phyloP scores from a whole-genome alignment of 768 basidiomycete genomes.

The Boletus huronensis region DNA sequence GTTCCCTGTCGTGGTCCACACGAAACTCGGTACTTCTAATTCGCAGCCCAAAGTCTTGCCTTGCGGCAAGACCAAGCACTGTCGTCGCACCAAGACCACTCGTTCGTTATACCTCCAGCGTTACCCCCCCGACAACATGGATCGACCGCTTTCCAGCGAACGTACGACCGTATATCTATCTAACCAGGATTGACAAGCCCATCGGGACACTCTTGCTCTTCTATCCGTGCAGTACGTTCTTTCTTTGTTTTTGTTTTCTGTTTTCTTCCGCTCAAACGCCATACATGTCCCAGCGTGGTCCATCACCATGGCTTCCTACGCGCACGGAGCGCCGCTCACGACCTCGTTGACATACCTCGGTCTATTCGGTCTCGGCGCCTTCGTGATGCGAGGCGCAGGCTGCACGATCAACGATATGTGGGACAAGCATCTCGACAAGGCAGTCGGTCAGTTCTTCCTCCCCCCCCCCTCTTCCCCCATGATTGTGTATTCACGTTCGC shows the following conservation, averaged over 20 bases:
- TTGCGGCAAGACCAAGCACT: background rate
- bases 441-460: conserved; percentile 60
- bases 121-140: conserved; percentile 47
- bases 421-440: conserved; percentile 89
- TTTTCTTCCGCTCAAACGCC: background rate
- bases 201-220: conserved; percentile 90
- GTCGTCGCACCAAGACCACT: background rate
- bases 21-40: background rate
- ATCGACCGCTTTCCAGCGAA: conserved; percentile 58
- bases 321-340: conserved; percentile 60
- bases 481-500: background rate
- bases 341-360: conserved; percentile 72
- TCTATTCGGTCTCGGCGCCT: conserved; percentile 84
- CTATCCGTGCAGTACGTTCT: conserved; percentile 84
- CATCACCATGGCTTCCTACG: conserved; percentile 94
- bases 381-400: conserved; percentile 96
- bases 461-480: too few relatives aligned
- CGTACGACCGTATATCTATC: conserved; percentile 74
- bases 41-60: background rate
- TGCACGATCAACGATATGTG: conserved; percentile 99
- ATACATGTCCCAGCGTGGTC: conserved; percentile 73
- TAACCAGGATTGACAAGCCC: conserved; percentile 92
- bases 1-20: background rate
- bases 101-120: conserved; percentile 17
- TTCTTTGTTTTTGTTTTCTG: background rate